phyloP scores from a whole-genome alignment of 805 yeast species.

The Starmerella sirachaensis region DNA sequence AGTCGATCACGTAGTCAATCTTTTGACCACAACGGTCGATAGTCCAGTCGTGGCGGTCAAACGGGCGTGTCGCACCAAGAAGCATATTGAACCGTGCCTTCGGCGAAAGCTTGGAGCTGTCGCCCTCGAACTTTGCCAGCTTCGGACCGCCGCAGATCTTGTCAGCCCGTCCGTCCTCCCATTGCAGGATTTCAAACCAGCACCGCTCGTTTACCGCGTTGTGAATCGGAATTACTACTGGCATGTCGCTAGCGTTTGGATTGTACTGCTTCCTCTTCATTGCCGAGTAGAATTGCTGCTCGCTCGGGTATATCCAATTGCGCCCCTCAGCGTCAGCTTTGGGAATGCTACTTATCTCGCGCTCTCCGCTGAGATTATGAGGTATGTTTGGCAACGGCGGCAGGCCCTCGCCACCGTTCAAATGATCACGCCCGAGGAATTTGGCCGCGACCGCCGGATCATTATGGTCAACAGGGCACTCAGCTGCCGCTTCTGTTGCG shows the following conservation, averaged over 20 bases:
- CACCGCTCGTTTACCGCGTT: conserved; percentile 88
- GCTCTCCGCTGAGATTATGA: conserved; percentile 46
- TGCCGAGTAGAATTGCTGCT: conserved; percentile 86
- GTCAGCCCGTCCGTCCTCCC: conserved; percentile 47
- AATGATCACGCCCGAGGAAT: conserved; percentile 22
- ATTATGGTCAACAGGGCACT: conserved; percentile 21
- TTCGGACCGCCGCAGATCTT: conserved; percentile 68
- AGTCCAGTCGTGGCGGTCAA: conserved; percentile 94
- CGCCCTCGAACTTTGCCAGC: conserved; percentile 79
- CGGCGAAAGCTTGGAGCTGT: conserved; percentile 74
- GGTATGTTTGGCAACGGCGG: conserved; percentile 22
- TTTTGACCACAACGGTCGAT: conserved; percentile 72
- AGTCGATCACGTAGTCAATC: conserved; percentile 87
- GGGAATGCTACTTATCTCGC: conserved; percentile 75
- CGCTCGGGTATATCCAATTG: conserved; percentile 93
- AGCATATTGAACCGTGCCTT: conserved; percentile 60
- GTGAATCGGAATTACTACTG: conserved; percentile 84
- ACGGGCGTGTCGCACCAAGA: conserved; percentile 66
- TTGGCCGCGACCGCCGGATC: conserved; percentile 19
- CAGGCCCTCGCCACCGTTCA: conserved; percentile 28
- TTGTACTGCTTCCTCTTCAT: conserved; percentile 85
- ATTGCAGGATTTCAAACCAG: conserved; percentile 68
- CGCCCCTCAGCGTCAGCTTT: conserved; percentile 46
- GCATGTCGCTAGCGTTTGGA: conserved; percentile 74
- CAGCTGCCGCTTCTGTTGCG: background rate